Evolutionary conservation across 169 alveolate genomes (phyloP).

Genomic region (Eimeria nieschulzi): DNA sequence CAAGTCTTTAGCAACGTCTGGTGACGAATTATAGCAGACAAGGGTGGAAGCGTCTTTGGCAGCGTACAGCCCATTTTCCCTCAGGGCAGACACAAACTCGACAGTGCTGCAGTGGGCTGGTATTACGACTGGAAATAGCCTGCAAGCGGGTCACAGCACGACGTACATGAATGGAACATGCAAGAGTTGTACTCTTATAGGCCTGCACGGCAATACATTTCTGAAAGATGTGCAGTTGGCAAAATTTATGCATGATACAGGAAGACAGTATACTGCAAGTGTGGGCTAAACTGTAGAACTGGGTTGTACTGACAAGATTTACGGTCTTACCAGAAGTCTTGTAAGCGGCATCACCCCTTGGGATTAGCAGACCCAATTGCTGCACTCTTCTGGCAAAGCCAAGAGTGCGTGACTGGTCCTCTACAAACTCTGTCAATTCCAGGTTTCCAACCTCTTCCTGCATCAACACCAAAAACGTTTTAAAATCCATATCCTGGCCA

Average conservation of each 20-base stretch:
- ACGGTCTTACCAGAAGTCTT: slow-evolving; percentile 49
- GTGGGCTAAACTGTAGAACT: no score
- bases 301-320: no score
- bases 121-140: slow-evolving; percentile 42
- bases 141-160: background rate
- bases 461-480: background rate
- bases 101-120: slow-evolving; percentile 7
- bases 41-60: slow-evolving; percentile 64
- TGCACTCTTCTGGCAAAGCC: slow-evolving; percentile 46
- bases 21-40: slow-evolving; percentile 8
- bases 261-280: no score
- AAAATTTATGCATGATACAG: no score
- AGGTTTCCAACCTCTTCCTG: slow-evolving; percentile 45
- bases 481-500: background rate
- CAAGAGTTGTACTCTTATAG: no score
- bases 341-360: slow-evolving; percentile 44
- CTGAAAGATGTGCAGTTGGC: no score
- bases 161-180: no score
- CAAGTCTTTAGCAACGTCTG: background rate
- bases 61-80: slow-evolving; percentile 50
- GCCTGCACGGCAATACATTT: no score
- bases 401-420: slow-evolving; percentile 25
- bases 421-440: slow-evolving; percentile 49
- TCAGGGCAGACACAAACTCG: slow-evolving; percentile 34
- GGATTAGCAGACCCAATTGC: slow-evolving; percentile 25